These are phyloP conservation scores for Yarrowia galli DNA, from an alignment of 1,139 yeast species.

Conservation along the genomic window DNA sequence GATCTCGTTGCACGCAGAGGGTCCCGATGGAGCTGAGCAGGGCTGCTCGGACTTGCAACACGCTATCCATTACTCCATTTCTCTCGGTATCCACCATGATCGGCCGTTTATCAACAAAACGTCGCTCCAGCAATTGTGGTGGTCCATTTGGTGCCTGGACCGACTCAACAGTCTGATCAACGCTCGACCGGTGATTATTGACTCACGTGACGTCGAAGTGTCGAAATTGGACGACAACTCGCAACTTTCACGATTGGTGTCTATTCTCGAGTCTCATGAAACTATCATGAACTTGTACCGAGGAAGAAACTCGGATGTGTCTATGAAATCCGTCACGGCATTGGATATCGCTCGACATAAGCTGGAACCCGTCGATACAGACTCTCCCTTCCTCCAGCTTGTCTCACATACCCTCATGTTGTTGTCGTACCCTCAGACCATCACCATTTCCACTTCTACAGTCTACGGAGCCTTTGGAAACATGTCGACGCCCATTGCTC, in stretches of 20 bases:
- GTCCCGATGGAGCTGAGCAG: slow-evolving; percentile 54
- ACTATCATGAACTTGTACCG: slow-evolving; percentile 24
- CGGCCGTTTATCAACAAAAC: slow-evolving; percentile 49
- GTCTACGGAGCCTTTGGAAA: slow-evolving; percentile 36
- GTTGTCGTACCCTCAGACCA: slow-evolving; percentile 16
- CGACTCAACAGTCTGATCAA: slow-evolving; percentile 54
- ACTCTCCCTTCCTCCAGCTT: slow-evolving; percentile 16
- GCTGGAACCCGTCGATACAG: slow-evolving; percentile 26
- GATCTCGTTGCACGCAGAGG: slow-evolving; percentile 49
- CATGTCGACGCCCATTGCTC: slow-evolving; percentile 32
- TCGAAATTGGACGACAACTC: slow-evolving; percentile 18
- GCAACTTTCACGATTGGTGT: not conserved
- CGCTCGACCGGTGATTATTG: slow-evolving; percentile 53
- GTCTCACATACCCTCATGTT: slow-evolving; percentile 19
- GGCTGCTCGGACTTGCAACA: slow-evolving; percentile 53
- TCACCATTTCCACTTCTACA: slow-evolving; percentile 3
- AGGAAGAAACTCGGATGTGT: slow-evolving; percentile 1
- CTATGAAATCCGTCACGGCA: slow-evolving; percentile 2
- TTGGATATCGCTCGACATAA: slow-evolving; percentile 4
- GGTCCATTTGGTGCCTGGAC: slow-evolving; percentile 55
- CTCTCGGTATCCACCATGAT: slow-evolving; percentile 54
- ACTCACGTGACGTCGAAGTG: slow-evolving; percentile 51
- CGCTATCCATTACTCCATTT: slow-evolving; percentile 53
- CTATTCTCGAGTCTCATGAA: slow-evolving; percentile 1
- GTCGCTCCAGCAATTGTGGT: slow-evolving; percentile 52